Percentiles rank a stretch among this genome's conserved stretches.
phyloP scores from a whole-genome alignment of 768 basidiomycete genomes.

The Fomitopsis pulvina region DNA sequence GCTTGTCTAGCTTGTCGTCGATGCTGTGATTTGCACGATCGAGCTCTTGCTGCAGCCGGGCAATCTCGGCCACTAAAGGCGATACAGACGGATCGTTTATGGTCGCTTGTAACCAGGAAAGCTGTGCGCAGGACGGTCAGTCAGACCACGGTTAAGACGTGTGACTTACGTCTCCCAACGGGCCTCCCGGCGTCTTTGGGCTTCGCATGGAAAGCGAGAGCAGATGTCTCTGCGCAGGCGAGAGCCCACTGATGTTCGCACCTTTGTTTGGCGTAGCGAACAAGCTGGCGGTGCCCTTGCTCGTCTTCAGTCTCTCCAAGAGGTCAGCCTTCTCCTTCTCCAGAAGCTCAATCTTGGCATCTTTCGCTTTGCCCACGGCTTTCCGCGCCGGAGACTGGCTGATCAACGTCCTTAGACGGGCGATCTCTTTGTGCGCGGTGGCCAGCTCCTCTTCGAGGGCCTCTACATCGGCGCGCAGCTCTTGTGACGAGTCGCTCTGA shows the following conservation, averaged over 20 bases:
- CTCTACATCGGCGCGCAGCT: slow-evolving; percentile 47
- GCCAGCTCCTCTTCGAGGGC: slow-evolving; percentile 73
- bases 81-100: slow-evolving; percentile 48
- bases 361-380: slow-evolving; percentile 72
- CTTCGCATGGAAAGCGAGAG: slow-evolving; percentile 60
- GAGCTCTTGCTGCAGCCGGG: slow-evolving; percentile 66
- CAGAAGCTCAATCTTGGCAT: slow-evolving; percentile 67
- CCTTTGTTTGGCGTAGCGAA: slow-evolving; percentile 53
- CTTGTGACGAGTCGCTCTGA: slow-evolving; percentile 23
- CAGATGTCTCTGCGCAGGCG: slow-evolving; percentile 72
- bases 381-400: slow-evolving; percentile 69
- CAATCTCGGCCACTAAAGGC: slow-evolving; percentile 67
- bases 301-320: slow-evolving; percentile 56
- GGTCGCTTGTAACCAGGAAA: slow-evolving; percentile 69
- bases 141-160: background rate
- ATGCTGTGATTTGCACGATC: slow-evolving; percentile 78
- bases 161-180: slow-evolving; percentile 63
- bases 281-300: slow-evolving; percentile 47
- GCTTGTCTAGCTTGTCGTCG: slow-evolving; percentile 82
- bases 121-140: slow-evolving; percentile 29
- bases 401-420: slow-evolving; percentile 56
- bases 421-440: slow-evolving; percentile 70
- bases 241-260: slow-evolving; percentile 50
- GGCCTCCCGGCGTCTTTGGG: slow-evolving; percentile 75
- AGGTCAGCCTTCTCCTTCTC: slow-evolving; percentile 75